Percentiles rank a stretch among this genome's conserved stretches.
Conservation (phyloP, 441 rosid genomes). For the Brassica hybrid region DNA sequence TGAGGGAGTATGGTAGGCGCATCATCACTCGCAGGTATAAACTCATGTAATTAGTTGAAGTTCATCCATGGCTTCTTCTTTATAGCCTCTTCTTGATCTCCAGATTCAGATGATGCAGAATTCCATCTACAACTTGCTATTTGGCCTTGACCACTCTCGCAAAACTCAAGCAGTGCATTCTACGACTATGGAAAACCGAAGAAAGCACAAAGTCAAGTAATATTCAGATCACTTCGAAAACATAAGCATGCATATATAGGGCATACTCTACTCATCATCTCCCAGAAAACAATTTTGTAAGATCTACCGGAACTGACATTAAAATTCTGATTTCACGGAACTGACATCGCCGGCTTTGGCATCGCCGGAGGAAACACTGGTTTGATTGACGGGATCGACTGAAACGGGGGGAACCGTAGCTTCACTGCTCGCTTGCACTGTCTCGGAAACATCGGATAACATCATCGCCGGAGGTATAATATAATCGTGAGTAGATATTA, state of each 20-base stretch:
- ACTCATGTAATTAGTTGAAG: background rate
- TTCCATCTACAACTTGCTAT: background rate
- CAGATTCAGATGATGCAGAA: background rate
- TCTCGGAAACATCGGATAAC: no score
- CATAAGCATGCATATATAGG: background rate
- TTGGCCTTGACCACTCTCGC: background rate
- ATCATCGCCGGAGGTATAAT: no score
- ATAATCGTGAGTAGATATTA: no score
- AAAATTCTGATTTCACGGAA: no score
- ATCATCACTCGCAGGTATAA: background rate
- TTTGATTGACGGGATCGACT: no score
- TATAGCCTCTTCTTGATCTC: background rate
- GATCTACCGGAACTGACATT: no score
- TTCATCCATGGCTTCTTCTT: background rate
- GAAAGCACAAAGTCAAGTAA: background rate
- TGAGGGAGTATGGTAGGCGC: background rate
- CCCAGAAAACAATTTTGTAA: background rate
- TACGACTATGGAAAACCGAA: background rate
- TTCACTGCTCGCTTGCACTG: no score
- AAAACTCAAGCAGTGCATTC: background rate
- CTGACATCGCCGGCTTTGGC: no score
- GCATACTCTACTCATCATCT: background rate
- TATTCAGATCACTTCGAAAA: background rate
- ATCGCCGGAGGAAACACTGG: no score
- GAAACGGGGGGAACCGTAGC: no score